Evolutionary conservation across 768 basidiomycete species (phyloP).

Genomic region (Paxillus ammoniavirescens): DNA sequence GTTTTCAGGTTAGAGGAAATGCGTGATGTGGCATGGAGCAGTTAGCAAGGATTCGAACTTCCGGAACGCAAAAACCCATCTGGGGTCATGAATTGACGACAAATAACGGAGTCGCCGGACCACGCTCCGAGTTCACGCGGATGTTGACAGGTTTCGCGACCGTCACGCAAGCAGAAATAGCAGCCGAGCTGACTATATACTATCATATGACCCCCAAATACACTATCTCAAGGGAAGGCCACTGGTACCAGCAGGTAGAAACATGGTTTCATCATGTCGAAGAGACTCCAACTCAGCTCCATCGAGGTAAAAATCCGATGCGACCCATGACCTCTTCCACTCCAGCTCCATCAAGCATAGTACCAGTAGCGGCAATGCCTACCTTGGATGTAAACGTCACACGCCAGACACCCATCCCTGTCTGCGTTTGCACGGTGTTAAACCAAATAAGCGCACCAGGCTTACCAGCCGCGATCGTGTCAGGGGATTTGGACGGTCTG

Average conservation of each 20-base stretch:
- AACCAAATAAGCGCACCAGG: slow-evolving; percentile 70
- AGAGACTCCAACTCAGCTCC: slow-evolving; percentile 31
- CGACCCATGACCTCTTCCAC: slow-evolving; percentile 59
- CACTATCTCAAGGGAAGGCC: slow-evolving; percentile 4
- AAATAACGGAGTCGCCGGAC: too few relatives aligned
- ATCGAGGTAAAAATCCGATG: slow-evolving; percentile 74
- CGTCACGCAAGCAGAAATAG: too few relatives aligned
- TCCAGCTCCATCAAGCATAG: slow-evolving; percentile 45
- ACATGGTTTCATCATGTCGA: slow-evolving; percentile 5
- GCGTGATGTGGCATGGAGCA: neutral
- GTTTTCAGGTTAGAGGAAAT: slow-evolving; percentile 1
- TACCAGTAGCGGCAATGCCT: slow-evolving; percentile 52
- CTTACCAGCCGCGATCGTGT: slow-evolving; percentile 61
- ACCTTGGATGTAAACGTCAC: slow-evolving; percentile 57
- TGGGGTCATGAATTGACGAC: too few relatives aligned
- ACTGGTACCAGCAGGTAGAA: neutral
- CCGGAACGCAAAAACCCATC: too few relatives aligned
- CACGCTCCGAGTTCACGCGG: too few relatives aligned
- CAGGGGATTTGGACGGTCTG: slow-evolving; percentile 80
- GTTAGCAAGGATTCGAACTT: neutral
- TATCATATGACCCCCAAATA: too few relatives aligned
- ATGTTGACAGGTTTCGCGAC: too few relatives aligned
- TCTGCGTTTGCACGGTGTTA: slow-evolving; percentile 26
- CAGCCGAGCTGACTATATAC: too few relatives aligned
- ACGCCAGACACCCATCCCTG: slow-evolving; percentile 59